Evolutionary conservation across 345 rosid species (phyloP), one percentile per base, ranked within the genome.

Genomic region (Gossypium stocksii): DNA sequence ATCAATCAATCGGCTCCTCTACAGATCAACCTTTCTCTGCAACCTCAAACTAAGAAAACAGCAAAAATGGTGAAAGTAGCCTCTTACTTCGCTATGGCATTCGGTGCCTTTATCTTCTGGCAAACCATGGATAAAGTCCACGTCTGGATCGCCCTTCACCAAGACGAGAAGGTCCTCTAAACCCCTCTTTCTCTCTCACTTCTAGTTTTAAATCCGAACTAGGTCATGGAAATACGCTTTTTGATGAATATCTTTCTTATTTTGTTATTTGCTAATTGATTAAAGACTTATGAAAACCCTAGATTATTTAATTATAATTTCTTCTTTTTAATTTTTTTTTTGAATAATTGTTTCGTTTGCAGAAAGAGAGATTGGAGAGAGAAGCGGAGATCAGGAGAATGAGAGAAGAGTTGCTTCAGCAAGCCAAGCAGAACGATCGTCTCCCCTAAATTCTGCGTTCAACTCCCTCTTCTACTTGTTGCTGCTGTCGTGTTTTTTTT

Each of bases 131-230:
- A 94, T 58, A 87, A 83, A 77, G 83, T 94, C 71, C 98, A 94
- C 49, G 97, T 94, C 78, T 94, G 97, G 93, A 92, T 92, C 85
- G 98, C 98, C 78, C 90, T 87, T 70, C 88, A 77, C 77, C 90
- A 87, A 77, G 90, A 87, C 77, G 90, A 87, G 78, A 87, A 87
- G 90, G 90, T 87, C 41, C 43, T 2, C 2, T 3, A 29, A 0
- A 17, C 6, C 49, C 25, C 14, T 3, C 34, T 9, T 23, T 41
- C 58, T 56, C 10, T 67, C 48, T 25, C 7, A 27, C 14, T 15
- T 70, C 17, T 11, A 41, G 29, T 56, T 15, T 53, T 16, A 61
- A 9, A 73, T 61, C 57, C 38, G 49, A 73, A 25, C 12, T 7
- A 46, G 59, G 9, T 61, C 15, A 49, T 38, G 4, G 4, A 49